Percentiles rank a stretch among this genome's conserved stretches.
Conservation (phyloP, 2,329 filamentous ascomycete species). For the Penicillium nordicum region DNA sequence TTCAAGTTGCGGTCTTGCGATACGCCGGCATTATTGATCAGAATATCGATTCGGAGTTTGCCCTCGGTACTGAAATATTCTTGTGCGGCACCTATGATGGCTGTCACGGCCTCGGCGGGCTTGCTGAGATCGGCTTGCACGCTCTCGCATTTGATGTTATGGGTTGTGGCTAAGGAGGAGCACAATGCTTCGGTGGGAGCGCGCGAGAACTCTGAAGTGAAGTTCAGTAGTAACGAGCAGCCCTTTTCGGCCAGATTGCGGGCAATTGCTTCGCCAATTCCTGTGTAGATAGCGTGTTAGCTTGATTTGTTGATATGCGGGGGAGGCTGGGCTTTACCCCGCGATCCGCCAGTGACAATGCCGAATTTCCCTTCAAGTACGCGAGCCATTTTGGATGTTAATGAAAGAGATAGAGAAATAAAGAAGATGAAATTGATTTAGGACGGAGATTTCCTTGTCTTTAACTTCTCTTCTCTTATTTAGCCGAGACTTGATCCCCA, state of each 20-base stretch:
- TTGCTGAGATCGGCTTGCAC: slow-evolving; percentile 71
- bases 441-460: not conserved
- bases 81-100: slow-evolving; percentile 58
- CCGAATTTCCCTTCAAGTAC: slow-evolving; percentile 70
- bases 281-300: slow-evolving; percentile 41
- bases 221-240: slow-evolving; percentile 66
- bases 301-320: slow-evolving; percentile 1
- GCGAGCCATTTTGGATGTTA: slow-evolving; percentile 20
- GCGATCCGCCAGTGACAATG: slow-evolving; percentile 74
- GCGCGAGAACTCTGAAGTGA: slow-evolving; percentile 62
- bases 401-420: not conserved
- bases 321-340: slow-evolving; percentile 53
- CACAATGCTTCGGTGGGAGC: slow-evolving; percentile 54
- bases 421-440: not conserved
- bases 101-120: slow-evolving; percentile 54
- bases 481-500: slow-evolving; percentile 15
- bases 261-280: slow-evolving; percentile 69
- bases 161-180: slow-evolving; percentile 51
- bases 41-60: slow-evolving; percentile 70
- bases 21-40: slow-evolving; percentile 82
- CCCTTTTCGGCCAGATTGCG: slow-evolving; percentile 72
- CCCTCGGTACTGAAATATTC: slow-evolving; percentile 52
- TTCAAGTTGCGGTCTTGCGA: slow-evolving; percentile 55
- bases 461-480: slow-evolving; percentile 11
- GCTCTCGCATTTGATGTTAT: slow-evolving; percentile 59